Base-by-base conservation (phyloP, 176 grass and related monocot genomes). In the Leersia perrieri region DNA sequence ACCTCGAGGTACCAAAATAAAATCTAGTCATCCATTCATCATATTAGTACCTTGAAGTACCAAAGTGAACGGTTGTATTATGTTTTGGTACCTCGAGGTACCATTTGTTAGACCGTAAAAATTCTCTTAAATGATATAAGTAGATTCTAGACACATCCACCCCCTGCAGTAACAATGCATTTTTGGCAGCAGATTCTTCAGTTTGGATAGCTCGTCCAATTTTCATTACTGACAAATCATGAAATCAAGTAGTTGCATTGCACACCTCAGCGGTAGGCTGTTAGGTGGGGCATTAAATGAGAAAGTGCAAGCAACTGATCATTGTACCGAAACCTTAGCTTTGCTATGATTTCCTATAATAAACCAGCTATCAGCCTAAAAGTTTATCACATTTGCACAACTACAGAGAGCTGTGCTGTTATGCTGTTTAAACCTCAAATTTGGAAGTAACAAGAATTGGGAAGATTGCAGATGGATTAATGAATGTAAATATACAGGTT, bases 291-390 rank as follows among this genome's bases (percentile, higher is more conserved):
- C 30, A 71, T 71, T 65, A 18, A 63, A 35, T 44, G 12, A 28
- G 35, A 68, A 27, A 66, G n/a, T n/a, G n/a, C n/a, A n/a, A n/a
- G 23, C 20, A 63, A n/a, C n/a, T 12, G 6, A 63, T 30, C 77
- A 20, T 76, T 34, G 65, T 75, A 89, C 74, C 73, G 45, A 77
- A 64, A 55, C 4, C 53, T 76, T 35, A 45, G 32, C 27, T 58
- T 81, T 75, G 47, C 22, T 14, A 71, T 26, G 44, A 57, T 25
- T 29, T 76, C 0, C 67, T 10, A 41, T 57, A 18, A 33, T 42
- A 53, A 36, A 14, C 18, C 9, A 30, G 25, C 36, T 74, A 40
- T 35, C 39, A 32, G 7, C 9, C 64, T 70, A 79, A 38, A 81
- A 49, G 9, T 23, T 72, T 63, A 44, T 74, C 25, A 5, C 70